These are phyloP conservation scores for Mycena sanguinolenta DNA, from an alignment of 768 basidiomycete genomes.

Conservation along the genomic window DNA sequence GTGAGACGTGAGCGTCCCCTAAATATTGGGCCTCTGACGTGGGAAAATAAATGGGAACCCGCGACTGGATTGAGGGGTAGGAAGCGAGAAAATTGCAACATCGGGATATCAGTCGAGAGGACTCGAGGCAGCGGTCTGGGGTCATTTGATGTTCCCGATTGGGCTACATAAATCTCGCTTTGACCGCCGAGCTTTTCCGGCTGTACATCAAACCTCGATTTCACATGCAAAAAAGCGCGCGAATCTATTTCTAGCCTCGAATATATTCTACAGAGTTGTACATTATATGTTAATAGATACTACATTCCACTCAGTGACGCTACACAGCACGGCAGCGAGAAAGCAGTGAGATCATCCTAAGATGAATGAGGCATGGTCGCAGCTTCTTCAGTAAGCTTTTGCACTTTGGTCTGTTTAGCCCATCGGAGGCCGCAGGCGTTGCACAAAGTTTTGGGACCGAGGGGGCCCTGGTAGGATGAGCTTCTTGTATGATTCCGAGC, in stretches of 20 bases:
- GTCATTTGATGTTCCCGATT: neutral
- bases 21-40: neutral
- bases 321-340: neutral
- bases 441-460: constrained; percentile 97
- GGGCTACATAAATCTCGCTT: neutral
- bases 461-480: constrained; percentile 74
- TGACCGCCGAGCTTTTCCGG: neutral
- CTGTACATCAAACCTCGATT: too few species aligned
- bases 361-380: constrained; percentile 3
- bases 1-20: neutral
- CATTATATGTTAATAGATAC: neutral
- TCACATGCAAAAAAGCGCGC: neutral
- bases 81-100: too few species aligned
- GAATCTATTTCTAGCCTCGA: neutral
- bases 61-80: too few species aligned
- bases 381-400: constrained; percentile 45
- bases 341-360: neutral
- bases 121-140: neutral
- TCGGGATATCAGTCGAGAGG: neutral
- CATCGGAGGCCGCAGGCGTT: constrained; percentile 96
- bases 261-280: neutral
- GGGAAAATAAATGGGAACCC: neutral
- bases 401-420: constrained; percentile 72
- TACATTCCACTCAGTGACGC: neutral
- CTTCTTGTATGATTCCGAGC: constrained; percentile 17